Percentiles rank a stretch among this genome's conserved stretches.
These are phyloP conservation scores for Fraxinus dipetala DNA, from an alignment of 305 asterid genomes.

Conservation along the genomic window DNA sequence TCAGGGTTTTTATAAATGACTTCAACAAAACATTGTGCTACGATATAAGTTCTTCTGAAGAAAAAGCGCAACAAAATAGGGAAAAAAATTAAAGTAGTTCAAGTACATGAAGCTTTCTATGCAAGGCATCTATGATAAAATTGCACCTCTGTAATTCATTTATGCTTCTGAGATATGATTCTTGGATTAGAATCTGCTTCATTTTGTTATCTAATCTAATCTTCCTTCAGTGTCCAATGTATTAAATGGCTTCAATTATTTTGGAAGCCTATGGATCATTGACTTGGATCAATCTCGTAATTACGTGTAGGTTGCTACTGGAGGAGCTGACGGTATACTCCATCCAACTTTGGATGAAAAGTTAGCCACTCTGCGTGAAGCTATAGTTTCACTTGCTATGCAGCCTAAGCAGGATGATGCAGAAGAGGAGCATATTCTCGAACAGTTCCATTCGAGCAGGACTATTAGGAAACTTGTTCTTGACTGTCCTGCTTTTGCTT, in stretches of 20 bases:
- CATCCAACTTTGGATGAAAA: conserved; percentile 58
- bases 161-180: neutral
- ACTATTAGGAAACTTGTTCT: conserved; percentile 67
- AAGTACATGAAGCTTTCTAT: neutral
- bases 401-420: conserved; percentile 58
- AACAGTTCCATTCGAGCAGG: conserved; percentile 83
- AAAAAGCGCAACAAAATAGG: neutral
- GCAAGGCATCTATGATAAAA: neutral
- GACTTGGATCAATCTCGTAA: conserved; percentile 7
- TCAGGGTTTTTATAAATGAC: neutral
- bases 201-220: neutral
- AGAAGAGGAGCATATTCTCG: conserved; percentile 65
- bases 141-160: neutral
- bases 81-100: neutral
- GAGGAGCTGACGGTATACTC: conserved; percentile 72
- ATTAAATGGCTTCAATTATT: neutral
- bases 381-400: conserved; percentile 61
- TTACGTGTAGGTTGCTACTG: conserved; percentile 55
- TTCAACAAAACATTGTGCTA: neutral
- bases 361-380: conserved; percentile 48
- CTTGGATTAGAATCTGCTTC: neutral
- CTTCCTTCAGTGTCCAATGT: neutral
- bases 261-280: neutral
- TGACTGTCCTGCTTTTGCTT: conserved; percentile 76
- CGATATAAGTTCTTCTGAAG: neutral